Conservation (phyloP, 345 rosid species). For the Jatropha curcas region DNA sequence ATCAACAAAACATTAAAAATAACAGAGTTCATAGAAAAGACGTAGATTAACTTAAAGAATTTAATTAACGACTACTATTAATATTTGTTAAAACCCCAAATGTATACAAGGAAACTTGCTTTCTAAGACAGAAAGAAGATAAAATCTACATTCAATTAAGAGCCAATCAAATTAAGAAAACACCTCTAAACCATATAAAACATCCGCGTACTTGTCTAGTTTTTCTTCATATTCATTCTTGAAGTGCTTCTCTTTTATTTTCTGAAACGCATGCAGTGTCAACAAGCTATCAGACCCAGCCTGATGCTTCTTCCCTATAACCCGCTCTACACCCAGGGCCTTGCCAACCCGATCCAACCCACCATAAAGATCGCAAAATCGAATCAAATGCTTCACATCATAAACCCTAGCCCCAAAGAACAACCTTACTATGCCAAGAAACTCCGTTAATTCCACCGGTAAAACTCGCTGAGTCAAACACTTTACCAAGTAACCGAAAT, state of each 20-base stretch:
- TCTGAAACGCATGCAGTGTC: slow-evolving; percentile 82
- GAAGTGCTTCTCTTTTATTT: slow-evolving; percentile 65
- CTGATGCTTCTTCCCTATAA: slow-evolving; percentile 81
- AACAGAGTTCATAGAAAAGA: neutral
- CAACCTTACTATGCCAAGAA: slow-evolving; percentile 43
- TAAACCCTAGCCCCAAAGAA: slow-evolving; percentile 65
- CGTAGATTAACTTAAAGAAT: neutral
- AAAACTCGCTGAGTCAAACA: slow-evolving; percentile 62
- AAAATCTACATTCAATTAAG: neutral
- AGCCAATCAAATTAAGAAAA: neutral
- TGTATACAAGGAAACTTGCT: neutral
- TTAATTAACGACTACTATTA: neutral
- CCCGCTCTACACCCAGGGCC: slow-evolving; percentile 59
- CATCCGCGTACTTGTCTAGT: slow-evolving; percentile 71
- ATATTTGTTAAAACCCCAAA: neutral
- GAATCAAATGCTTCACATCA: slow-evolving; percentile 79
- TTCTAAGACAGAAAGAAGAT: neutral
- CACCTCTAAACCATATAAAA: slow-evolving; percentile 65
- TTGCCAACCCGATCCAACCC: slow-evolving; percentile 73
- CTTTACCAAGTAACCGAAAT: slow-evolving; percentile 86
- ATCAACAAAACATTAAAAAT: neutral
- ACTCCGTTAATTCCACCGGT: slow-evolving; percentile 52
- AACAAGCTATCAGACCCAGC: slow-evolving; percentile 91
- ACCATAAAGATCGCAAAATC: slow-evolving; percentile 64
- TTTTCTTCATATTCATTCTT: slow-evolving; percentile 36